Conservation (phyloP, 2,329 filamentous ascomycete species). For the Periconia sp. region DNA sequence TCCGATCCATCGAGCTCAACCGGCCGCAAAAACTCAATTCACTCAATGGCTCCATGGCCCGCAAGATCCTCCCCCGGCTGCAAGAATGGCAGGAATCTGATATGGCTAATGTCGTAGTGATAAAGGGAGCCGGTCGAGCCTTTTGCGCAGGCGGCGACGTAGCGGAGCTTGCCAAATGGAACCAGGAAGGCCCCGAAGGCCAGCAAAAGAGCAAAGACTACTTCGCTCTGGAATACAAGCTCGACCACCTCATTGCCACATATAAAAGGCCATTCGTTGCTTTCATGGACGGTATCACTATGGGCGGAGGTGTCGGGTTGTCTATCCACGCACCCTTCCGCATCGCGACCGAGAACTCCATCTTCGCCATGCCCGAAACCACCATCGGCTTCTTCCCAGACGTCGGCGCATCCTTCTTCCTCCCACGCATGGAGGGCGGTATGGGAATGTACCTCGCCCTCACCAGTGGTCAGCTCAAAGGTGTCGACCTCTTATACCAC, state of each 20-base stretch:
- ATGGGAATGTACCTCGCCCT: constrained; percentile 91
- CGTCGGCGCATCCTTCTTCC: constrained; percentile 93
- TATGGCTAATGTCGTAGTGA: constrained; percentile 86
- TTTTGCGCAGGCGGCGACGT: constrained; percentile 96
- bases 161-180: constrained; percentile 72
- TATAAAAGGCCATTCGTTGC: constrained; percentile 92
- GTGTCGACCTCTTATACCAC: constrained; percentile 84
- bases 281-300: constrained; percentile 97
- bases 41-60: constrained; percentile 89
- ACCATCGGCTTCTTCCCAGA: constrained; percentile 99
- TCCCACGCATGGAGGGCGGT: constrained; percentile 83
- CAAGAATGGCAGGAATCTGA: constrained; percentile 95
- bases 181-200: constrained; percentile 67
- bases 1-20: constrained; percentile 92
- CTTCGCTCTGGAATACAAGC: constrained; percentile 92
- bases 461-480: constrained; percentile 80
- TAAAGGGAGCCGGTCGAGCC: constrained; percentile 85
- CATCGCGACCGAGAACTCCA: constrained; percentile 91
- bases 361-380: constrained; percentile 98
- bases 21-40: constrained; percentile 89
- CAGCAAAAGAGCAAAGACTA: constrained; percentile 77
- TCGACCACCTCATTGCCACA: constrained; percentile 93
- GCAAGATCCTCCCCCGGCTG: constrained; percentile 87
- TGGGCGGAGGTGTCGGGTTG: constrained; percentile 95
- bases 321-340: constrained; percentile 94